Conservation (phyloP, 176 grass and related monocot genomes). For the Rhynchospora tenuis region DNA sequence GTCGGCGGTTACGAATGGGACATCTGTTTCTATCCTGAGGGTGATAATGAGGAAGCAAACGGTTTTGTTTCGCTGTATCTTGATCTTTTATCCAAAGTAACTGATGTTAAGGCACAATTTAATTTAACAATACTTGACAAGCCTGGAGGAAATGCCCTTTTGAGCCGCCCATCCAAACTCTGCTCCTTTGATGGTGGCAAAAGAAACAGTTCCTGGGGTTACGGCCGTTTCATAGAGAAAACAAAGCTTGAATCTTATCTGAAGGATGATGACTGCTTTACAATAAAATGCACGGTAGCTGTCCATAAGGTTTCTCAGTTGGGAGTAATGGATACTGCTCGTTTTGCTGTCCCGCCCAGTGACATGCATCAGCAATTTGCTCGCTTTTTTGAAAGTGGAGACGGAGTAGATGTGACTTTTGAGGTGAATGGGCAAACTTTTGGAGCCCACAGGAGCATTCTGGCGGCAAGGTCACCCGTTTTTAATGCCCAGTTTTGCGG, state of each 20-base stretch:
- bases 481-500: conserved; percentile 39
- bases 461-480: conserved; percentile 24
- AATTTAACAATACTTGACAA: neutral
- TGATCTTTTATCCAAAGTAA: conserved; percentile 11
- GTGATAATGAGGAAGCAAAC: neutral
- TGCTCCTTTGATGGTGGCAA: neutral
- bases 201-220: neutral
- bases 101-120: neutral
- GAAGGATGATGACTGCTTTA: neutral
- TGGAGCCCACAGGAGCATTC: neutral
- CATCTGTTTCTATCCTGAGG: conserved; percentile 16
- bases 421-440: conserved; percentile 14
- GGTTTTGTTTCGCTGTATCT: conserved; percentile 7
- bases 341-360: neutral
- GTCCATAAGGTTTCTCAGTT: neutral
- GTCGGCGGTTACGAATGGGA: conserved; percentile 23
- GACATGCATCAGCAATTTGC: neutral
- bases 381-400: neutral
- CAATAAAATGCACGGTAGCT: conserved; percentile 17
- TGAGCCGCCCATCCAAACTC: neutral
- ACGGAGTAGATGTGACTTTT: conserved; percentile 13
- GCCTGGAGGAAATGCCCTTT: too few species aligned
- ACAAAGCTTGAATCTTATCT: neutral
- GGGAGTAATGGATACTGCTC: neutral
- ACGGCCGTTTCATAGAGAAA: neutral